These are phyloP conservation scores for Aspergillus floridensis DNA, from an alignment of 2,329 filamentous ascomycete species.

Conservation along the genomic window DNA sequence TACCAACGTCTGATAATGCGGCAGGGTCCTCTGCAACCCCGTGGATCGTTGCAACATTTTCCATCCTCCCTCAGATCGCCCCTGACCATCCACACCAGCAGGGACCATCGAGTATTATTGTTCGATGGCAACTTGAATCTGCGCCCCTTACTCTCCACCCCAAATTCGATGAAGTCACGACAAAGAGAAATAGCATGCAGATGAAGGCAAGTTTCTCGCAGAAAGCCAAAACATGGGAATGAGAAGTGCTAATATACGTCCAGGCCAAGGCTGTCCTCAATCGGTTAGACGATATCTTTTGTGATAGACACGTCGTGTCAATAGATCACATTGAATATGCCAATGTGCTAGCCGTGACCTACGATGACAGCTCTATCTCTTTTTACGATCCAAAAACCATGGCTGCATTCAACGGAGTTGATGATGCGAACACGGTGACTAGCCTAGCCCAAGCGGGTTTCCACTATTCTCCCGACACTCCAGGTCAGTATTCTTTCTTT, in stretches of 20 bases:
- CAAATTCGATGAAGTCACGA: slow-evolving; percentile 73
- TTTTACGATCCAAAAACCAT: slow-evolving; percentile 75
- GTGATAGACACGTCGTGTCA: slow-evolving; percentile 69
- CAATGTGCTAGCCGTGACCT: slow-evolving; percentile 68
- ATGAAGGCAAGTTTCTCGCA: slow-evolving; percentile 28
- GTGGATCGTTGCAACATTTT: slow-evolving; percentile 71
- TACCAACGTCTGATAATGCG: slow-evolving; percentile 59
- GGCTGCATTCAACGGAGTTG: slow-evolving; percentile 63
- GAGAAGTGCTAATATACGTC: slow-evolving; percentile 4
- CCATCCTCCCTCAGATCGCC: slow-evolving; percentile 54
- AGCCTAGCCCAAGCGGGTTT: slow-evolving; percentile 77
- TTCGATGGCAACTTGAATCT: slow-evolving; percentile 75
- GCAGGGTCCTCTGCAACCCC: slow-evolving; percentile 57
- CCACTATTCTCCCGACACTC: slow-evolving; percentile 62
- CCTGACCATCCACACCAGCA: slow-evolving; percentile 58
- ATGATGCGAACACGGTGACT: slow-evolving; percentile 63
- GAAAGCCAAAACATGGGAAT: slow-evolving; percentile 14
- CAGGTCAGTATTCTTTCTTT: slow-evolving; percentile 48
- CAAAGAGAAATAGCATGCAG: slow-evolving; percentile 58
- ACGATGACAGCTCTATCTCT: slow-evolving; percentile 77
- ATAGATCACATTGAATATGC: slow-evolving; percentile 68
- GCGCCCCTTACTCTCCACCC: slow-evolving; percentile 66
- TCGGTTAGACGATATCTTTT: slow-evolving; percentile 64
- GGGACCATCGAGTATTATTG: slow-evolving; percentile 69
- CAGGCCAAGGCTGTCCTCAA: slow-evolving; percentile 55